Conservation (phyloP, 352 stramenopile genomes). For the Pythium insidiosum region DNA sequence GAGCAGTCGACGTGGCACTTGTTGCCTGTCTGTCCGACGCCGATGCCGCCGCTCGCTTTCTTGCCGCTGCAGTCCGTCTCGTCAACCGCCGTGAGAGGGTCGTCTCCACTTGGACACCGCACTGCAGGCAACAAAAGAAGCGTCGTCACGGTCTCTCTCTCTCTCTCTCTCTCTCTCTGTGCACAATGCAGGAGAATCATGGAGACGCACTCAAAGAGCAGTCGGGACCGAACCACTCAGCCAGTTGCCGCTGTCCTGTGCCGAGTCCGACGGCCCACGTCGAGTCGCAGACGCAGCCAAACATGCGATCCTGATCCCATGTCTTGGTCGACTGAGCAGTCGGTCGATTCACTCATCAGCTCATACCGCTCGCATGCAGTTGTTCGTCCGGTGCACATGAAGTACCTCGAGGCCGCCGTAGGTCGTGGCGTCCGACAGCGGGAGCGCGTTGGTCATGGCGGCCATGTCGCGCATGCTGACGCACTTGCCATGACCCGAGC, state of each 20-base stretch:
- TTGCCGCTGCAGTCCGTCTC: constrained; percentile 82
- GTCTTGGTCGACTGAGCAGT: constrained; percentile 28
- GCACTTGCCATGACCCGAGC: constrained; percentile 67
- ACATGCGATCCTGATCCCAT: constrained; percentile 74
- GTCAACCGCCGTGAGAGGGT: constrained; percentile 68
- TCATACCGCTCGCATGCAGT: no score
- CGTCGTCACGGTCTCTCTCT: no score
- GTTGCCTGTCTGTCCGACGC: constrained; percentile 33
- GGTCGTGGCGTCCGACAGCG: constrained; percentile 39
- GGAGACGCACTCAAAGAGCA: constrained; percentile 59
- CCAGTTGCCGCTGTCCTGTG: constrained; percentile 60
- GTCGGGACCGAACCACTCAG: constrained; percentile 85
- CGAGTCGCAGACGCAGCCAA: constrained; percentile 76
- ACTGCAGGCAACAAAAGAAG: constrained; percentile 17
- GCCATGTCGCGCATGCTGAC: constrained; percentile 62
- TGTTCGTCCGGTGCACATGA: no score
- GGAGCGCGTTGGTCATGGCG: constrained; percentile 30
- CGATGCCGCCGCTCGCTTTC: constrained; percentile 25
- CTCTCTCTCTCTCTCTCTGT: no score
- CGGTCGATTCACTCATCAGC: no score
- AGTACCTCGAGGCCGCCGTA: constrained; percentile 46
- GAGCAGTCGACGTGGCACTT: constrained; percentile 71
- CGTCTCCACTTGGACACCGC: constrained; percentile 81
- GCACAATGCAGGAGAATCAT: neutral
- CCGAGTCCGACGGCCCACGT: constrained; percentile 67